Conservation (phyloP, 2,329 filamentous ascomycete genomes). For the Colletotrichum sp. region DNA sequence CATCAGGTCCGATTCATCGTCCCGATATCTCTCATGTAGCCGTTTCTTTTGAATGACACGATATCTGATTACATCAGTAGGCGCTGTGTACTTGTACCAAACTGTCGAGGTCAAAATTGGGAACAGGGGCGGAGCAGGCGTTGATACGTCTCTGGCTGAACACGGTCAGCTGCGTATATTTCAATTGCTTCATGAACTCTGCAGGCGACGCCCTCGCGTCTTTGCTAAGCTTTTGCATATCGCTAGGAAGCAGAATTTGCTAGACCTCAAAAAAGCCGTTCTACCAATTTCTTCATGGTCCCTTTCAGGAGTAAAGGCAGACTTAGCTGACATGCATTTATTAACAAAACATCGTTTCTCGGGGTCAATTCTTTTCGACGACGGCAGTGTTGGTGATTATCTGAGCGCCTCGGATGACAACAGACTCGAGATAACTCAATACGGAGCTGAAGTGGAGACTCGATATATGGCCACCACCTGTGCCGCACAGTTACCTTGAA, state of each 20-base stretch:
- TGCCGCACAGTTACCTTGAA: background rate
- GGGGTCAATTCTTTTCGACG: background rate
- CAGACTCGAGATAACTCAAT: background rate
- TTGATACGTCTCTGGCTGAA: background rate
- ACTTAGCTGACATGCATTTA: background rate
- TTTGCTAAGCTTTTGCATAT: background rate
- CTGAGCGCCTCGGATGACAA: background rate
- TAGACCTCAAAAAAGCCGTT: background rate
- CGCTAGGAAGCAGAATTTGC: background rate
- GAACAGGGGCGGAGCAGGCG: background rate
- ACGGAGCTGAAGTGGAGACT: background rate
- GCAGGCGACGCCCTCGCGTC: background rate
- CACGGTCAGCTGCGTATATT: background rate
- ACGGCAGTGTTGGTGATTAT: background rate
- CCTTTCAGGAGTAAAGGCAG: background rate
- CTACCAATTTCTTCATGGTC: background rate
- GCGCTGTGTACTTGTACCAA: background rate
- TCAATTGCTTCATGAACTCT: background rate
- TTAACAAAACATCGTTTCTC: background rate
- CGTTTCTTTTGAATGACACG: background rate
- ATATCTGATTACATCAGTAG: background rate
- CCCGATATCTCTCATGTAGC: background rate
- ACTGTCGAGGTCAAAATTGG: background rate
- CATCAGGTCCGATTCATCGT: background rate
- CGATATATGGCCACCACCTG: background rate